Evolutionary conservation across 2,329 filamentous ascomycete species (phyloP), one percentile per base, ranked within the genome.

Genomic region (Colletotrichum sp.): DNA sequence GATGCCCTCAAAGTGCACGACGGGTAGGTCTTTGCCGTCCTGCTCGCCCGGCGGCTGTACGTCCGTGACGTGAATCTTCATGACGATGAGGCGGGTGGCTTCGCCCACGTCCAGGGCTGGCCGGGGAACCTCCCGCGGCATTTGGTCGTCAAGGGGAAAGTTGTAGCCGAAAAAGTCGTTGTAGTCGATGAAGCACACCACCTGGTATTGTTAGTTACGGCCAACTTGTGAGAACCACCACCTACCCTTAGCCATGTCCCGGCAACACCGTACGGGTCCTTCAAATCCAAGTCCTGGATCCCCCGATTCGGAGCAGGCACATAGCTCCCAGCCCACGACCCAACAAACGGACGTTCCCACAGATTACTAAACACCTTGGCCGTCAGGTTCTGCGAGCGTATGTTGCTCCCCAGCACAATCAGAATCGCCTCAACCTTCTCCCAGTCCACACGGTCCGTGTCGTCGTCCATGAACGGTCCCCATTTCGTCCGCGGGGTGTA

Each of bases 371-470:
- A 89, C 4, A 90, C 84, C 3, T 86, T 85, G 21, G 86, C 85
- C 9, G 87, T 83, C 12, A 88, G 82, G 15, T 86, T 84, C 78
- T 90, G 89, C 12, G 83, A 81, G 52, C 85, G 83, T 68, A 94
- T 87, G 81, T 95, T 95, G 80, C 90, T 88, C 5, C 90, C 90
- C 5, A 96, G 83, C 3, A 93, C 91, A 5, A 96, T 86, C 88
- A 95, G 91, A 70, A 95, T 90, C 10, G 93, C 92, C 83, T 96
- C 94, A 13, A 96, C 85, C 85, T 94, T 95, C 83, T 96, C 94
- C 95, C 95, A 96, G 83, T 96, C 94, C 0, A 95, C 92, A 7
- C 84, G 83, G 68, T 88, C 88, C 4, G 87, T 89, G 2, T 89
- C 91, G 80, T 96, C 94, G 66, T 90, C 86, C 80, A 89, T 85